These are phyloP conservation scores for Pseudogymnoascus sp. DNA, from an alignment of 2,329 filamentous ascomycete species.

Conservation along the genomic window DNA sequence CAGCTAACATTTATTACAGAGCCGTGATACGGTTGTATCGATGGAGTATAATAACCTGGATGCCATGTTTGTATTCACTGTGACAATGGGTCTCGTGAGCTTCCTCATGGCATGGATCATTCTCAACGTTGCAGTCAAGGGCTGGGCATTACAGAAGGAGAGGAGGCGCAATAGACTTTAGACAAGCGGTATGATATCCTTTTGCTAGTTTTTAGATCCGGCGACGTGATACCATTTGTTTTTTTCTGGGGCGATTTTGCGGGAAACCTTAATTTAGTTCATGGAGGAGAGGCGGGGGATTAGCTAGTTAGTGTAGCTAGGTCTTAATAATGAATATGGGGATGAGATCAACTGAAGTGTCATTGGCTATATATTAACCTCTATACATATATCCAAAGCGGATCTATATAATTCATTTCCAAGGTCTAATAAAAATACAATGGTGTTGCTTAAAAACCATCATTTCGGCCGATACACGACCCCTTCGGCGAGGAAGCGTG, in stretches of 20 bases:
- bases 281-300: neutral
- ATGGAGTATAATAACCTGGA: constrained; percentile 74
- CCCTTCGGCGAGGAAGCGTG: no score
- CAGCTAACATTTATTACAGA: constrained; percentile 39
- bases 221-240: neutral
- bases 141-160: constrained; percentile 62
- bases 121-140: constrained; percentile 73
- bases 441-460: no score
- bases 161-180: neutral
- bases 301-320: neutral
- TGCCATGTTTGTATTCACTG: constrained; percentile 89
- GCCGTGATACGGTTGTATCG: constrained; percentile 67
- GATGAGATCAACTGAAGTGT: neutral
- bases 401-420: no score
- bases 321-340: neutral
- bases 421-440: no score
- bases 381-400: no score
- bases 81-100: constrained; percentile 76
- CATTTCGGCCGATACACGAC: no score
- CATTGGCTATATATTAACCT: neutral
- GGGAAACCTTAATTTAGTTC: neutral
- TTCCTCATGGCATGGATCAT: constrained; percentile 83
- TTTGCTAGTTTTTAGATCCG: neutral
- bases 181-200: neutral
- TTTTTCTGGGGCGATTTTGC: neutral